Evolutionary conservation across 2,329 filamentous ascomycete species (phyloP).

Genomic region (Aspergillus transmontanensis): DNA sequence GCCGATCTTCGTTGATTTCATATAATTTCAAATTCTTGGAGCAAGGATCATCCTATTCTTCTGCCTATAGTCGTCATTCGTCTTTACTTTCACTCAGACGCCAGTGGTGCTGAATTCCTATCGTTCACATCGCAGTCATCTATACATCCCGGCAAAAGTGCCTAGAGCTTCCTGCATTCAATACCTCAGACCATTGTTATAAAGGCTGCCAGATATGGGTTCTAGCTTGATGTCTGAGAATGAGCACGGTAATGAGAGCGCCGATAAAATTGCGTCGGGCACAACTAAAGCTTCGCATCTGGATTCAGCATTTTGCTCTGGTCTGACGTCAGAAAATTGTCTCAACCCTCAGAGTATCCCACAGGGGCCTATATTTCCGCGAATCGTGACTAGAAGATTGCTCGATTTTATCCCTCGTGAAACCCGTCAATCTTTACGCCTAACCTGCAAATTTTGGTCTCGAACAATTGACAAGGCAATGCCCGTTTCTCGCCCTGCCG

Average conservation of each 20-base stretch:
- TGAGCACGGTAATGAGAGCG: neutral
- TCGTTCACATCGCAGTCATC: neutral
- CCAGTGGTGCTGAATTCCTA: neutral
- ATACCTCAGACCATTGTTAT: neutral
- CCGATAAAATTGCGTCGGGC: neutral
- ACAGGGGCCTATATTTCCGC: constrained; percentile 6
- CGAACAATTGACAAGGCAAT: constrained; percentile 25
- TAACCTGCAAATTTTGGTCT: constrained; percentile 40
- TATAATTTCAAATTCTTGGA: neutral
- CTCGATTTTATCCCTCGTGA: constrained; percentile 12
- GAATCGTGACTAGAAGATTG: constrained; percentile 11
- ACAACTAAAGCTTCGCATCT: neutral
- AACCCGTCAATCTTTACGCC: constrained; percentile 27
- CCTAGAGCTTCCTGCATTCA: neutral
- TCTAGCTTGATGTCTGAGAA: neutral
- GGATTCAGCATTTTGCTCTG: neutral
- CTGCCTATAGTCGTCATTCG: neutral
- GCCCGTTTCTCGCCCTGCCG: constrained; percentile 28
- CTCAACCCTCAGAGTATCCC: neutral
- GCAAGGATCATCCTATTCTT: neutral
- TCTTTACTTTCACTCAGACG: neutral
- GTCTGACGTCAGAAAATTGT: neutral
- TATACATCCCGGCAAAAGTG: neutral
- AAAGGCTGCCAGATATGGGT: neutral
- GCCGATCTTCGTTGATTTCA: neutral